Conservation (phyloP, 257 asterid species). For the Paulownia fortunei region DNA sequence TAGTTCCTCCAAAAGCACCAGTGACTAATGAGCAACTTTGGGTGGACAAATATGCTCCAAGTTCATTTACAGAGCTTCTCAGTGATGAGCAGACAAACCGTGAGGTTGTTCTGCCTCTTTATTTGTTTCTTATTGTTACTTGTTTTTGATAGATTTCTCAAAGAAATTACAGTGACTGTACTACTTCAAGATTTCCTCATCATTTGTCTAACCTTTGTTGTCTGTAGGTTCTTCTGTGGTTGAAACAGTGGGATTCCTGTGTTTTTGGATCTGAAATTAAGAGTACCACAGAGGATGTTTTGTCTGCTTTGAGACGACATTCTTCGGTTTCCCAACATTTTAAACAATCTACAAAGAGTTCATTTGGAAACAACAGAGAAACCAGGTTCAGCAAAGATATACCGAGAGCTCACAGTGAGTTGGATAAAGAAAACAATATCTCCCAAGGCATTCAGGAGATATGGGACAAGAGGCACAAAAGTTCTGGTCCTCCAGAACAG, state of each 20-base stretch:
- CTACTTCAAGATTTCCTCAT: conserved; percentile 17
- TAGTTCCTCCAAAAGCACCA: conserved; percentile 46
- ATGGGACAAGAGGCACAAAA: conserved; percentile 64
- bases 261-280: conserved; percentile 92
- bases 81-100: conserved; percentile 98
- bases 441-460: conserved; percentile 56
- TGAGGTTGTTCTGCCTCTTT: conserved; percentile 61
- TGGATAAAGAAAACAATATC: conserved; percentile 50
- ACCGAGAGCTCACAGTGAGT: conserved; percentile 43
- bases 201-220: conserved; percentile 21
- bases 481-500: conserved; percentile 82
- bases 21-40: conserved; percentile 75
- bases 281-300: conserved; percentile 84
- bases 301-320: conserved; percentile 89
- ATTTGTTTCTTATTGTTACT: conserved; percentile 22
- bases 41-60: conserved; percentile 98
- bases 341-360: conserved; percentile 57
- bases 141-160: conserved; percentile 25
- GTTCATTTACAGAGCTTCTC: conserved; percentile 94
- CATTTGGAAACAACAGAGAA: conserved; percentile 47
- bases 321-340: conserved; percentile 63
- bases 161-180: conserved; percentile 2
- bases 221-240: conserved; percentile 88
- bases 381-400: conserved; percentile 46
- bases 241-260: conserved; percentile 97